Evolutionary conservation across 495 filamentous ascomycete species (phyloP).

Genomic region (Penicillium diatomitis): DNA sequence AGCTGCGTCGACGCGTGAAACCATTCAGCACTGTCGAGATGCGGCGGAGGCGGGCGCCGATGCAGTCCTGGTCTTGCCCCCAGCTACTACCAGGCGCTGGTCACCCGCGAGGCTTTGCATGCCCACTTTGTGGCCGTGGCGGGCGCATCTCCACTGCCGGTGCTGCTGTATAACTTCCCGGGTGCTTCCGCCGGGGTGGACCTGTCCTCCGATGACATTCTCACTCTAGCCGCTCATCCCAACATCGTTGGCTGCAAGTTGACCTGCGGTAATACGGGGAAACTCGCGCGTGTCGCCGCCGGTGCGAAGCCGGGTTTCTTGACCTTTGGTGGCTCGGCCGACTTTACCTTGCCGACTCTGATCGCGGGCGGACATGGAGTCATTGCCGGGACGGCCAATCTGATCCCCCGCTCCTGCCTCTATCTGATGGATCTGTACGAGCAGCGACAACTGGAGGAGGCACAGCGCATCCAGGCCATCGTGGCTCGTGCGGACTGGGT

Average conservation of each 20-base stretch:
- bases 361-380: conserved; percentile 78
- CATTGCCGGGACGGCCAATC: conserved; percentile 77
- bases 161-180: conserved; percentile 93
- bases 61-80: conserved; percentile 77
- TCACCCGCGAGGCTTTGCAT: conserved; percentile 46
- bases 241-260: conserved; percentile 90
- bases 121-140: conserved; percentile 74
- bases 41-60: conserved; percentile 68
- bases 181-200: conserved; percentile 74
- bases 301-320: conserved; percentile 57
- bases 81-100: conserved; percentile 68
- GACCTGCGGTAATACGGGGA: conserved; percentile 91
- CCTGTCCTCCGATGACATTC: conserved; percentile 71
- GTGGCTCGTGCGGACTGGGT: conserved; percentile 82
- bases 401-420: conserved; percentile 70
- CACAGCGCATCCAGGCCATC: conserved; percentile 67
- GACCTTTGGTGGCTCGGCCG: conserved; percentile 79
- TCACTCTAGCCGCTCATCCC: conserved; percentile 62
- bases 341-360: conserved; percentile 80
- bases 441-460: conserved; percentile 59
- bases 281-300: conserved; percentile 70
- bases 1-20: conserved; percentile 77
- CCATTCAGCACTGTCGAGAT: conserved; percentile 70
- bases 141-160: conserved; percentile 70
- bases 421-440: conserved; percentile 63